Conservation (phyloP, 257 asterid genomes). For the Solanum pinnatisectum region DNA sequence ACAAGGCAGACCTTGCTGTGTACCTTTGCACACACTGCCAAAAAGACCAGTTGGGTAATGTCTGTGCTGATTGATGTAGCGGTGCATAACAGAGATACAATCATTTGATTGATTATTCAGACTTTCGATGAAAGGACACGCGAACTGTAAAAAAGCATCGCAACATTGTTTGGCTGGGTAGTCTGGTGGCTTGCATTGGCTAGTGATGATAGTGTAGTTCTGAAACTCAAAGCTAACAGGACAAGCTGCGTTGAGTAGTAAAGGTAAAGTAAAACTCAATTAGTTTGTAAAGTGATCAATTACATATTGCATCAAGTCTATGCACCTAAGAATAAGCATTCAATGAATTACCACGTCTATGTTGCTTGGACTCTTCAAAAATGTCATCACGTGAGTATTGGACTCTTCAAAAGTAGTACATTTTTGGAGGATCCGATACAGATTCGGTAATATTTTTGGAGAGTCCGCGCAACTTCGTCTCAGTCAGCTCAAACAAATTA, state of each 20-base stretch:
- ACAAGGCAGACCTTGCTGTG: background rate
- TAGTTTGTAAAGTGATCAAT: background rate
- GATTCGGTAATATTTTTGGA: background rate
- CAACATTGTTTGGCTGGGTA: constrained; percentile 10
- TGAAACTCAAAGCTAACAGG: constrained; percentile 1
- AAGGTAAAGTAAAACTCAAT: background rate
- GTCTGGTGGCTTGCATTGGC: constrained; percentile 2
- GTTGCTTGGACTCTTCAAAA: background rate
- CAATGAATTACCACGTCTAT: background rate
- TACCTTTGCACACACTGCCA: background rate
- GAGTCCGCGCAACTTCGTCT: background rate
- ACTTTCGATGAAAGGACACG: background rate
- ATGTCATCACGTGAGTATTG: background rate
- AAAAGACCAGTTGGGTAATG: constrained; percentile 10
- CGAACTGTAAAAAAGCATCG: background rate
- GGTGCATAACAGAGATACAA: background rate
- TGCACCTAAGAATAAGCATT: background rate
- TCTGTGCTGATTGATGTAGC: background rate
- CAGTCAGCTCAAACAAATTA: background rate
- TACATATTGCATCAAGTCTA: background rate
- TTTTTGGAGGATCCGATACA: background rate
- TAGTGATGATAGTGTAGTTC: background rate
- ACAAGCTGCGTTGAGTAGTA: background rate
- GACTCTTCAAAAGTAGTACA: background rate
- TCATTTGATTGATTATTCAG: constrained; percentile 1